phyloP scores from a whole-genome alignment of 73 alveolate genomes.

The Diophrys appendiculata region DNA sequence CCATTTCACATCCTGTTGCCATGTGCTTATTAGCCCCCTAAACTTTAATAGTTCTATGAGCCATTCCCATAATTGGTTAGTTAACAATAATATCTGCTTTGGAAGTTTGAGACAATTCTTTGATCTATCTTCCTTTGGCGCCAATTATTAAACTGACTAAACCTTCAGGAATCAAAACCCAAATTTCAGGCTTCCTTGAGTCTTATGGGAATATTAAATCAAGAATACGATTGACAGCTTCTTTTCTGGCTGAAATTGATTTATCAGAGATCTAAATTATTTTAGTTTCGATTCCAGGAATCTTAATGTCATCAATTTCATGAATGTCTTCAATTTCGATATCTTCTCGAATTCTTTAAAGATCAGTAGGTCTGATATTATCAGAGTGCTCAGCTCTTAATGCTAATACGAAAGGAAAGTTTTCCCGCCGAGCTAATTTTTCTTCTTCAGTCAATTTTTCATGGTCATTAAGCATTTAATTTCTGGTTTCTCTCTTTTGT shows the following conservation, averaged over 20 bases:
- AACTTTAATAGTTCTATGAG: slow-evolving; percentile 44
- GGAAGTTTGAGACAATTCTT: slow-evolving; percentile 34
- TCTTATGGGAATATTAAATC: slow-evolving; percentile 27
- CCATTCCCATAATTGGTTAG: slow-evolving; percentile 62
- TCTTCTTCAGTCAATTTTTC: too few relatives aligned
- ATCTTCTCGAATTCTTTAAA: not conserved
- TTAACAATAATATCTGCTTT: slow-evolving; percentile 61
- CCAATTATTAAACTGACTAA: slow-evolving; percentile 60
- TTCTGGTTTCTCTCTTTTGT: too few relatives aligned
- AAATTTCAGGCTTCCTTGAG: not conserved
- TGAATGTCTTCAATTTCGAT: not conserved
- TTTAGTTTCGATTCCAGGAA: slow-evolving; percentile 38
- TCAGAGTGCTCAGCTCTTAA: too few relatives aligned
- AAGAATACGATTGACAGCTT: slow-evolving; percentile 26
- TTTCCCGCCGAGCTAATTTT: too few relatives aligned
- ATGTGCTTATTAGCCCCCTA: slow-evolving; percentile 33
- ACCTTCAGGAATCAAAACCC: slow-evolving; percentile 60
- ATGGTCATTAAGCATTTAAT: too few relatives aligned
- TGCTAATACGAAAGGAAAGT: too few relatives aligned
- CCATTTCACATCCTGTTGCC: slow-evolving; percentile 23
- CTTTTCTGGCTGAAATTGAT: slow-evolving; percentile 13
- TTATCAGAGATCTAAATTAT: slow-evolving; percentile 19
- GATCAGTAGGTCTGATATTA: not conserved
- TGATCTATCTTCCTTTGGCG: slow-evolving; percentile 59
- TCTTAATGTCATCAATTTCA: slow-evolving; percentile 15